phyloP scores from a whole-genome alignment of 768 basidiomycete species.

The Russula sp. region DNA sequence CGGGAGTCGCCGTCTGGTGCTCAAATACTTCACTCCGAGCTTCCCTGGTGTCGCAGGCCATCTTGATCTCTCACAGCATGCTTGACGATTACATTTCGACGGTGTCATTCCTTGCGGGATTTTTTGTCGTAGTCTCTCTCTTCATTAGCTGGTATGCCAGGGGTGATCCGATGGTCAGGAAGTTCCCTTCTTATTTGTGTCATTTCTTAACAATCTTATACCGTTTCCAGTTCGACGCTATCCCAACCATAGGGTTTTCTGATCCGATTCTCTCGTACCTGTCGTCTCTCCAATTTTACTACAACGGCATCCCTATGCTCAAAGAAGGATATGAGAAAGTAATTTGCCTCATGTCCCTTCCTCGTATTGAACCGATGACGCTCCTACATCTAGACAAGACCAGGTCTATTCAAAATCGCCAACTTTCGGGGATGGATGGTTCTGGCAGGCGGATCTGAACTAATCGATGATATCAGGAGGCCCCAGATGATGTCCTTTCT shows the following conservation, averaged over 20 bases:
- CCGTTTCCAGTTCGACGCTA: not conserved
- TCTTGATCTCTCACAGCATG: not conserved
- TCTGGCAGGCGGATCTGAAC: not conserved
- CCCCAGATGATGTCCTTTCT: not conserved
- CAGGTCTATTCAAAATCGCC: not conserved
- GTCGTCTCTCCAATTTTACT: not conserved
- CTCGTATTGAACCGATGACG: not conserved
- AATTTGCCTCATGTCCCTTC: not conserved
- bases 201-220: not conserved
- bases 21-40: too few relatives aligned
- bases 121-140: not conserved
- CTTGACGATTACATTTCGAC: not conserved
- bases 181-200: not conserved
- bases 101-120: not conserved
- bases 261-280: conserved; percentile 34
- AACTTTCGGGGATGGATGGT: not conserved
- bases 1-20: too few relatives aligned
- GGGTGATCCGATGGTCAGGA: not conserved
- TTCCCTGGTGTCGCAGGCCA: too few relatives aligned
- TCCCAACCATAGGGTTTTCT: conserved; percentile 7
- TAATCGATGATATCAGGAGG: not conserved
- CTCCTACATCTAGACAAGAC: not conserved
- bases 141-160: not conserved
- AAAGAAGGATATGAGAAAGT: conserved; percentile 13
- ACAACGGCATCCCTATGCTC: not conserved